Evolutionary conservation across 352 stramenopile species (phyloP), one percentile per base, ranked within the genome.

Genomic region (Thraustochytrium sp.): DNA sequence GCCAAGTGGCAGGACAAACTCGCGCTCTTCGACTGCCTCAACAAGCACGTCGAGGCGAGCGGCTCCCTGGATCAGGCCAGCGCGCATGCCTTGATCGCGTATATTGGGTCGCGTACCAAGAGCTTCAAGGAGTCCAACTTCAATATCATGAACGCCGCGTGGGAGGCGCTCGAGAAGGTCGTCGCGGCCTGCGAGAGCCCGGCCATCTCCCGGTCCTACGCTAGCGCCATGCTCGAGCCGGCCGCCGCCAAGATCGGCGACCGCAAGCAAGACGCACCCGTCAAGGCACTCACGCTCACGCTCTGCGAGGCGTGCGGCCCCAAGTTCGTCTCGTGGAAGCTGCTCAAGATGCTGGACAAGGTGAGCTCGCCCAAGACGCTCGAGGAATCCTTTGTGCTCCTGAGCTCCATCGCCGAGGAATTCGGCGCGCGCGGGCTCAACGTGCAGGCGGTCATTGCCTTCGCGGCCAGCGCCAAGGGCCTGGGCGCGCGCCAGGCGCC

Each of bases 61-160:
- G 68, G 76, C 13, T 29, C 16, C 11, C 26, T 80, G 8, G 18
- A 18, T 11, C 31, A 42, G 31, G 48, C 48, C 1, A 63, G 34
- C 8, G 68, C 68, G 3, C 42, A 80, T 34, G 68, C 68, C n/a
- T 16, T 80, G 23, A 64, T 80, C 16, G 53, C 40, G 0, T 80
- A 46, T 51, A n/a, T 64, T 5, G 36, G 53, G 13, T 18, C 31
- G 21, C n/a, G 53, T 18, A 80, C 48, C 26, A 80, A 80, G 38
- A 16, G 40, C 4, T 80, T 80, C 68, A 80, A 80, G 68, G 68
- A 80, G 34, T 46, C 68, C 2, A 80, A 80, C 68, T 80, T 80
- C 44, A 80, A 80, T 42, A 72, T 80, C 16, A 80, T 80, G 68
- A 80, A 80, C 2, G 68, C 37, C 11, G 68, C 37, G 31, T 80